phyloP scores from a whole-genome alignment of 1,284 basidiomycete genomes.

The Caloboletus firmus region DNA sequence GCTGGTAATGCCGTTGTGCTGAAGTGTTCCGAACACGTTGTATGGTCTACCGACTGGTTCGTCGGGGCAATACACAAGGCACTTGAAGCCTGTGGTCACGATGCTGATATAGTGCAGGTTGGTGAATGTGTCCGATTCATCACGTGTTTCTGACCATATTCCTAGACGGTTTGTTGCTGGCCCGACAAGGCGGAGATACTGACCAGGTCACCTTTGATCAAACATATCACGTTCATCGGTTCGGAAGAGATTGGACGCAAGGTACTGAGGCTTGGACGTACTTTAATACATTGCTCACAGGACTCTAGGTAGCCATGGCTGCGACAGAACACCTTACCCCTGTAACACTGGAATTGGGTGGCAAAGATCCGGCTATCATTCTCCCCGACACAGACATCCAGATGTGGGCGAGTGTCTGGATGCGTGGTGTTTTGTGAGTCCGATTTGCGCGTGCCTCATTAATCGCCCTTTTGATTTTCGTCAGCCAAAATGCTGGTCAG shows the following conservation, averaged over 20 bases:
- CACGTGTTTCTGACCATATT: conserved; percentile 16
- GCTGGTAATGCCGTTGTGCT: conserved; percentile 89
- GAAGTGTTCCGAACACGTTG: conserved; percentile 91
- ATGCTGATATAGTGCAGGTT: conserved; percentile 81
- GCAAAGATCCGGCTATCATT: conserved; percentile 79
- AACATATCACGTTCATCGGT: conserved; percentile 90
- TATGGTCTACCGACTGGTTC: conserved; percentile 87
- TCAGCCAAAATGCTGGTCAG: conserved; percentile 88
- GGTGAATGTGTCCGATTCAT: conserved; percentile 11
- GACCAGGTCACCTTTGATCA: conserved; percentile 78
- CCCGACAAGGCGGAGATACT: conserved; percentile 84
- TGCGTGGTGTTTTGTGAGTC: conserved; percentile 88
- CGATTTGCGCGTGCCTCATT: neutral
- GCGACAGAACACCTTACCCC: conserved; percentile 87
- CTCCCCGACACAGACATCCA: conserved; percentile 71
- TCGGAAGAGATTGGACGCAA: conserved; percentile 87
- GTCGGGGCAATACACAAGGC: conserved; percentile 74
- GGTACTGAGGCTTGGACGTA: conserved; percentile 43
- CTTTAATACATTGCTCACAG: conserved; percentile 2
- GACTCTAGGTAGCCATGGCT: conserved; percentile 67
- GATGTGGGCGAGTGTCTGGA: conserved; percentile 70
- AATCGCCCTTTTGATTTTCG: conserved; percentile 1
- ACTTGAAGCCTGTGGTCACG: conserved; percentile 74
- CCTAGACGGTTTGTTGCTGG: conserved; percentile 79
- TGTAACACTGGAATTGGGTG: conserved; percentile 88